A percentile compares a stretch with the other conserved stretches of the same genome.
Evolutionary conservation across 2,329 filamentous ascomycete genomes (phyloP).

Genomic region (Mycogone perniciosa): DNA sequence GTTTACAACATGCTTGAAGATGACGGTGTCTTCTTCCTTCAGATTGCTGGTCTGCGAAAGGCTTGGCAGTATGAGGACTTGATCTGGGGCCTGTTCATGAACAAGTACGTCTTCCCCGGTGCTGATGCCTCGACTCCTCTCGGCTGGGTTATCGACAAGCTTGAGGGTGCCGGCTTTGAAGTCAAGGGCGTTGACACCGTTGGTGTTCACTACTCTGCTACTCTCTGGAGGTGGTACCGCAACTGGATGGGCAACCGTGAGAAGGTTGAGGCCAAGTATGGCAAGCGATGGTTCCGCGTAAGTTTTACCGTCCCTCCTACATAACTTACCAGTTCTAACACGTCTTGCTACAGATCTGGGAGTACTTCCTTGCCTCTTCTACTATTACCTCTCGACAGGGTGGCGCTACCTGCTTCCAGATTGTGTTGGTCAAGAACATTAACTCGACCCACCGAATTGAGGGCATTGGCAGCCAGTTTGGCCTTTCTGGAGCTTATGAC

Average conservation of each 20-base stretch:
- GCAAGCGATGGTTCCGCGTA: slow-evolving; percentile 90
- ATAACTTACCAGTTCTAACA: background rate
- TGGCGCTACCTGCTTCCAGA: slow-evolving; percentile 81
- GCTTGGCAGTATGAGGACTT: slow-evolving; percentile 97
- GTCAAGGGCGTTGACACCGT: slow-evolving; percentile 89
- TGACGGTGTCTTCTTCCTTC: slow-evolving; percentile 91
- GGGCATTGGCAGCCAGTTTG: slow-evolving; percentile 65
- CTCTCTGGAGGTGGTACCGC: slow-evolving; percentile 95
- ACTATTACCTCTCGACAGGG: slow-evolving; percentile 84
- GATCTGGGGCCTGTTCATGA: slow-evolving; percentile 98
- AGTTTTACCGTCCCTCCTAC: slow-evolving; percentile 27
- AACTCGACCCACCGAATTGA: slow-evolving; percentile 83
- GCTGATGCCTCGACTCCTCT: slow-evolving; percentile 93
- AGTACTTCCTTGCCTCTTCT: slow-evolving; percentile 82
- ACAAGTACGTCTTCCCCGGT: slow-evolving; percentile 98
- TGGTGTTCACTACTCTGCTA: slow-evolving; percentile 94
- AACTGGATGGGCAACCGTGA: slow-evolving; percentile 96
- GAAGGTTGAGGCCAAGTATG: slow-evolving; percentile 92
- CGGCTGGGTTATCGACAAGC: slow-evolving; percentile 74
- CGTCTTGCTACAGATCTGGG: slow-evolving; percentile 62
- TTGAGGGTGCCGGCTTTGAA: slow-evolving; percentile 68
- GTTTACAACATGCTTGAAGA: slow-evolving; percentile 95
- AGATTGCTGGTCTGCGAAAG: slow-evolving; percentile 90
- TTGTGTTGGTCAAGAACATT: slow-evolving; percentile 85
- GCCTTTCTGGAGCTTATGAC: slow-evolving; percentile 55